Evolutionary conservation across 805 yeast species (phyloP).

Genomic region (Pichia sporocuriosa): DNA sequence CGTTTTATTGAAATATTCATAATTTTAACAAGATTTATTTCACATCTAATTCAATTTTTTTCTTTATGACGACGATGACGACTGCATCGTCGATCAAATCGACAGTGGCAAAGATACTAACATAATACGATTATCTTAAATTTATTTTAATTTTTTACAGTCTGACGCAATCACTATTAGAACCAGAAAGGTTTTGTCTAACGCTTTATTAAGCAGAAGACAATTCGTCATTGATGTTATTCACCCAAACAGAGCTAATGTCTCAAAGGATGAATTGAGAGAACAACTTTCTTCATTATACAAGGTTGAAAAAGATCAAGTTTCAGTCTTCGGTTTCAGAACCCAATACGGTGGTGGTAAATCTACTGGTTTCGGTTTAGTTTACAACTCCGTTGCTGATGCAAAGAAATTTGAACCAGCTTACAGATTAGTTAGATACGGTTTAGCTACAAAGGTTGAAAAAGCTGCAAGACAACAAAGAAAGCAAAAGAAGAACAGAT

Average conservation of each 20-base stretch:
- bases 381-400: slow-evolving; percentile 96
- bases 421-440: slow-evolving; percentile 99
- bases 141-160: slow-evolving; percentile 32
- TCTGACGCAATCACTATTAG: slow-evolving; percentile 99
- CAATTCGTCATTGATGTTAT: slow-evolving; percentile 99
- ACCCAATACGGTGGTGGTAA: slow-evolving; percentile 99
- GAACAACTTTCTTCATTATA: slow-evolving; percentile 55
- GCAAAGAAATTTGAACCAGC: slow-evolving; percentile 98
- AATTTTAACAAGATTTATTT: no score
- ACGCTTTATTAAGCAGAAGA: slow-evolving; percentile 99
- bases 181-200: slow-evolving; percentile 98
- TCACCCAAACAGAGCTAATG: slow-evolving; percentile 99
- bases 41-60: no score
- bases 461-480: slow-evolving; percentile 99
- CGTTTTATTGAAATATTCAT: no score
- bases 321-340: slow-evolving; percentile 98
- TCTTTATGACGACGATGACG: no score
- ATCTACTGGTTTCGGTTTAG: slow-evolving; percentile 98
- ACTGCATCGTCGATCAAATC: background rate
- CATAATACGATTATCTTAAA: slow-evolving; percentile 9
- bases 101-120: slow-evolving; percentile 12
- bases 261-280: slow-evolving; percentile 98
- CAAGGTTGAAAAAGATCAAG: slow-evolving; percentile 63
- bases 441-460: slow-evolving; percentile 92
- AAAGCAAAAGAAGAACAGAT: slow-evolving; percentile 99